Evolutionary conservation across 306 rosid species (phyloP).

Genomic region (Quercus dentata): DNA sequence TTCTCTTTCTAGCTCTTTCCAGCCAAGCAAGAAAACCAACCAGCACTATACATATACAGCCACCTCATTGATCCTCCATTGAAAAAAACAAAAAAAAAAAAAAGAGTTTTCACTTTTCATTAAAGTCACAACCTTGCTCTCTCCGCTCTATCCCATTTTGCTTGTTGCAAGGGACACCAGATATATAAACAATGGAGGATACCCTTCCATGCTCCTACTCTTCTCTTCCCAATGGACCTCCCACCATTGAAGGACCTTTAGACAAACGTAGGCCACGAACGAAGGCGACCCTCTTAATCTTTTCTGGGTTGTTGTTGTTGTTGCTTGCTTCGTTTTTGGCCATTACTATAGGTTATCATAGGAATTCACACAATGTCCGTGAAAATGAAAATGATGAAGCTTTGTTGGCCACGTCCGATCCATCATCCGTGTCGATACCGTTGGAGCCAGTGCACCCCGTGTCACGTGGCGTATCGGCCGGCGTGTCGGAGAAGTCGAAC

Average conservation of each 20-base stretch:
- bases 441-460: conserved; percentile 12
- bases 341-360: conserved; percentile 12
- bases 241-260: background rate
- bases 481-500: conserved; percentile 71
- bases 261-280: background rate
- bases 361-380: background rate
- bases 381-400: background rate
- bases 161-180: no score
- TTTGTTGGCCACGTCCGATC: conserved; percentile 4
- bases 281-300: conserved; percentile 23
- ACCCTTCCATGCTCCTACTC: conserved; percentile 35
- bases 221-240: conserved; percentile 33
- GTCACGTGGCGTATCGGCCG: conserved; percentile 60
- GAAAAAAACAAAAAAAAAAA: background rate
- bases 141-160: no score
- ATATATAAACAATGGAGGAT: background rate
- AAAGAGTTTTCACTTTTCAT: background rate
- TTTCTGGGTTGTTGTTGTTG: conserved; percentile 32
- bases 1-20: background rate
- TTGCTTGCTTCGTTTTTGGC: conserved; percentile 35
- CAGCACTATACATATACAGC: background rate
- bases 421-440: background rate
- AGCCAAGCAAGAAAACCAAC: background rate
- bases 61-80: background rate
- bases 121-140: no score